phyloP scores from a whole-genome alignment of 2,329 filamentous ascomycete species.

The Ceratocystis eucalypticola region DNA sequence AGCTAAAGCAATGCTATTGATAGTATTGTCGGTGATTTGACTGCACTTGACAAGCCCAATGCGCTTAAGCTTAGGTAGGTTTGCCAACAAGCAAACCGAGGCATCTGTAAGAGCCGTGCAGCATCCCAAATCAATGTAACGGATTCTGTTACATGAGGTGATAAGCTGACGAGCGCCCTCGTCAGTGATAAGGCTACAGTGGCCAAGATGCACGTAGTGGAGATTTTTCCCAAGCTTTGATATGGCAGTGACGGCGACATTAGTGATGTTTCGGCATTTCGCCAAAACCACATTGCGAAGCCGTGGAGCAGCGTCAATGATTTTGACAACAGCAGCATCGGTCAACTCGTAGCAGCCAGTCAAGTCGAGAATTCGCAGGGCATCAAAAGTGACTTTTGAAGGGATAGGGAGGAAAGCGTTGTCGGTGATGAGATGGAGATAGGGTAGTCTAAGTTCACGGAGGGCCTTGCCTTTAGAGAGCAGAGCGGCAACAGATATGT shows the following conservation, averaged over 20 bases:
- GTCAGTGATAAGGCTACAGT: conserved; percentile 86
- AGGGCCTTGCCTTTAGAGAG: conserved; percentile 66
- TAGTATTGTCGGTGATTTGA: conserved; percentile 78
- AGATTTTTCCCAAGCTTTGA: conserved; percentile 85
- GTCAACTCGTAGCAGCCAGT: conserved; percentile 76
- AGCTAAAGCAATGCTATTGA: conserved; percentile 29
- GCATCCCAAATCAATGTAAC: conserved; percentile 96
- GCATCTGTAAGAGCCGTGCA: conserved; percentile 77
- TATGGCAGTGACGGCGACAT: conserved; percentile 75
- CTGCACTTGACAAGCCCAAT: conserved; percentile 93
- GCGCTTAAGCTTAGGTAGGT: conserved; percentile 80
- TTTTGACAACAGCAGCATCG: conserved; percentile 76
- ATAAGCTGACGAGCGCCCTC: conserved; percentile 74
- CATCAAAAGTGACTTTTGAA: conserved; percentile 57
- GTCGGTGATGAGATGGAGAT: conserved; percentile 75
- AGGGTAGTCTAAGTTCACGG: conserved; percentile 78
- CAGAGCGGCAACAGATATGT: conserved; percentile 68
- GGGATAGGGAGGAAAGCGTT: conserved; percentile 74
- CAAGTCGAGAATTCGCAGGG: conserved; percentile 82
- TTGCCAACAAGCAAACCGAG: conserved; percentile 71
- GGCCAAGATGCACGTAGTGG: conserved; percentile 90
- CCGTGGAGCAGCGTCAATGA: conserved; percentile 73
- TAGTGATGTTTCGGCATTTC: conserved; percentile 88
- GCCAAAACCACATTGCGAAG: conserved; percentile 85
- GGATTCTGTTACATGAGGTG: conserved; percentile 75